Evolutionary conservation across 1,284 basidiomycete species (phyloP), one percentile per base, ranked within the genome.

Genomic region (Macrocystidia cucumis): DNA sequence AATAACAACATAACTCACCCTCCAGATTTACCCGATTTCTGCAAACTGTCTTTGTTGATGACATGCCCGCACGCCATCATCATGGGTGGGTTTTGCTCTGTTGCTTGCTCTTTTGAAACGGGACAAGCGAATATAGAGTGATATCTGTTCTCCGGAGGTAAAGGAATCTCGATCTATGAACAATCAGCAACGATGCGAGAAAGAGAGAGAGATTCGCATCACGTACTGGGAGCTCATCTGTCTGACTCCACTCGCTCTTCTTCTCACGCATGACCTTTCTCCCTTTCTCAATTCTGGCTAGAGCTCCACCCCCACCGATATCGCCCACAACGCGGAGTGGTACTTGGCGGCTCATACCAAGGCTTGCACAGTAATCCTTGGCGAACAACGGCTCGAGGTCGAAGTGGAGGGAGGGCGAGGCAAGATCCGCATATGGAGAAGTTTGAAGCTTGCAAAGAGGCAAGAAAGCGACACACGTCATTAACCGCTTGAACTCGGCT

Each of bases 121-220:
- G 96, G 91, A 57, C 96, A 99, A 27, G 91, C 83, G 56, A 99
- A 98, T 40, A 96, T 87, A 1, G 92, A 96, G 56, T 99, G 96
- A 59, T 95, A 98, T 19, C 91, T 70, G 49, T 92, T 83, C 47
- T 88, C 81, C 1, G 81, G 63, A 1, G 87, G 79, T 8, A 98
- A 58, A 0, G 91, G 89, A 45, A 98, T 91, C 62, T 97, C 95
- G 54, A 98, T 91, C 92, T 96, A 19, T 3, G n/a, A 28, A 20
- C n/a, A 30, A 18, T 32, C 7, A 27, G 18, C 32, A 29, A 52
- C 20, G 39, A 39, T 29, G 26, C 8, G 26, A 34, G 13, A 35
- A 24, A 17, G 22, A 20, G 18, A 17, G 20, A 22, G 13, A 29
- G 18, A 20, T 27, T 26, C 21, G 35, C 19, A 25, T 34, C 16